Evolutionary conservation across 768 basidiomycete genomes (phyloP).

Genomic region (Boletus coccyginus): DNA sequence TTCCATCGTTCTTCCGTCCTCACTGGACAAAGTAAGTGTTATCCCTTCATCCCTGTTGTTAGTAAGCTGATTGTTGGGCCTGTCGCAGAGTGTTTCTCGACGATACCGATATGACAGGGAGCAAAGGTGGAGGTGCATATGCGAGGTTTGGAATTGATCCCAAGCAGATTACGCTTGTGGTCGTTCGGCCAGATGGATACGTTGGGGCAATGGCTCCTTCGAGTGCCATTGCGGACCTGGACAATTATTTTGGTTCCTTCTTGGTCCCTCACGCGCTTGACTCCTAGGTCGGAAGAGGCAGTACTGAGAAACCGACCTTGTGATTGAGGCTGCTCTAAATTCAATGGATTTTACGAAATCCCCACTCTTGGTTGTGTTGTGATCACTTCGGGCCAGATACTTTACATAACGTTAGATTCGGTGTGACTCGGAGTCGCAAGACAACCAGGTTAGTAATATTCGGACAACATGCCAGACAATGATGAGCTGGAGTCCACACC

Average conservation of each 20-base stretch:
- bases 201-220: slow-evolving; percentile 26
- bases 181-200: slow-evolving; percentile 42
- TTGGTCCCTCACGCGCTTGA: slow-evolving; percentile 16
- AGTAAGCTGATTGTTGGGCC: not conserved
- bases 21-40: slow-evolving; percentile 44
- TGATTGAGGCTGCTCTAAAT: too few species aligned
- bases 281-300: not conserved
- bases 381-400: too few species aligned
- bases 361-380: too few species aligned
- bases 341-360: too few species aligned
- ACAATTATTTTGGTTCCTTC: slow-evolving; percentile 50
- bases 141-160: slow-evolving; percentile 33
- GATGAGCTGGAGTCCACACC: too few species aligned
- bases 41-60: not conserved
- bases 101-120: slow-evolving; percentile 32
- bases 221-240: slow-evolving; percentile 32
- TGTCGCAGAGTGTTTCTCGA: slow-evolving; percentile 35
- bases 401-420: too few species aligned
- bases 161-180: slow-evolving; percentile 30
- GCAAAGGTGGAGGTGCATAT: slow-evolving; percentile 34
- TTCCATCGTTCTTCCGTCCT: slow-evolving; percentile 35
- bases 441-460: too few species aligned
- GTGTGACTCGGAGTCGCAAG: too few species aligned
- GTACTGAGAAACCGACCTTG: too few species aligned
- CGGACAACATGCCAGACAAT: too few species aligned